Conservation (phyloP, 225 moss, liverwort and hornwort species). For the Marchantia paleacea region DNA sequence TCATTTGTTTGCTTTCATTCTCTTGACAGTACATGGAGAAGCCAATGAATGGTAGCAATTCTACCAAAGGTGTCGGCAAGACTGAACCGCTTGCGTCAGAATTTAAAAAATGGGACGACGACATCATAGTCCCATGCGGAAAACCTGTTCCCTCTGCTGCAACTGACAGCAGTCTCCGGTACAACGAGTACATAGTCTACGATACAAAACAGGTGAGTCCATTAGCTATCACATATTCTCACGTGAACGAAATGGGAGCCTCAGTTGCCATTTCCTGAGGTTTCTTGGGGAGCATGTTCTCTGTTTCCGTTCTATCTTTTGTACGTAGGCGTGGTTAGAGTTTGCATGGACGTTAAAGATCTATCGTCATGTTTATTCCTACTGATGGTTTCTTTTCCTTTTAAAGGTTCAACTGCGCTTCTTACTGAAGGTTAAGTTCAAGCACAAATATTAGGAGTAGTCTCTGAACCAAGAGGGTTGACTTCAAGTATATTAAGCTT, state of each 20-base stretch:
- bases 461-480: not conserved
- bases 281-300: not conserved
- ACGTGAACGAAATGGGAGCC: not conserved
- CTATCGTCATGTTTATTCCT: not conserved
- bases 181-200: slow-evolving; percentile 97
- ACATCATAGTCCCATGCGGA: slow-evolving; percentile 90
- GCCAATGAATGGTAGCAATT: slow-evolving; percentile 61
- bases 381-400: not conserved
- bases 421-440: slow-evolving; percentile 83
- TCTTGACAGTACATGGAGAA: slow-evolving; percentile 84
- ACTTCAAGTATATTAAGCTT: not conserved
- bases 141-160: slow-evolving; percentile 63
- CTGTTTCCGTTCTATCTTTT: not conserved
- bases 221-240: not conserved
- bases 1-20: not conserved
- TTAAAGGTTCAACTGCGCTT: slow-evolving; percentile 81
- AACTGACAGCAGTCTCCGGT: slow-evolving; percentile 59
- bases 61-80: slow-evolving; percentile 80
- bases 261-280: not conserved
- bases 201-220: slow-evolving; percentile 72
- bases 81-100: slow-evolving; percentile 60
- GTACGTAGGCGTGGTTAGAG: not conserved
- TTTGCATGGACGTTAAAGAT: not conserved
- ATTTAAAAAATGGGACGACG: slow-evolving; percentile 69
- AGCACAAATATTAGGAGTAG: slow-evolving; percentile 54